Base-by-base conservation (phyloP, 2,329 filamentous ascomycete species). In the Calonectria multiphialidica region DNA sequence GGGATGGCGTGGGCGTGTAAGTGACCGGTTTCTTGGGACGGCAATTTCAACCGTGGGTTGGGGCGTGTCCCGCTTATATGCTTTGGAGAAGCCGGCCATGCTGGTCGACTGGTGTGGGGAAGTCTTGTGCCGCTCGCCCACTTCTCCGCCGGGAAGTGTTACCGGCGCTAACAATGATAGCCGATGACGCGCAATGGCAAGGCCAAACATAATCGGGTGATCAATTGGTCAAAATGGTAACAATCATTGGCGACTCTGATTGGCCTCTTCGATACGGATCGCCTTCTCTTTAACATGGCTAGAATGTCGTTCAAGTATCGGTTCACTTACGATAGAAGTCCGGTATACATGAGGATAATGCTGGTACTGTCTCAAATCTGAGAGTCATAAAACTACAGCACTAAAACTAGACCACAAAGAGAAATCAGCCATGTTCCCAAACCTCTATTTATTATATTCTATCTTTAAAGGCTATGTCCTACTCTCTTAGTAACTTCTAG, bases 401-500 rank as follows among this genome's bases (percentile, higher is more conserved):
- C 23, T 50, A 28, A 50, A 50, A 50, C 37, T 37, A 37, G 3
- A 37, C 35, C 35, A 37, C 3, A 37, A 37, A 8, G 9, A 37
- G 35, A 30, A 25, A 12, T 23, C 25, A 33, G 37, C 15, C 25
- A 62, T 28, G 33, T 5, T 30, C 23, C 6, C 16, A n/a, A 23
- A 18, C 18, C 18, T 30, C 40, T 30, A 49, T 42, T 40, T 42
- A 18, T 23, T 50, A 42, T 23, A 8, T 30, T 70, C 18, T 47
- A 57, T 64, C 21, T 13, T 57, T 15, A 23, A 35, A 16, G 25
- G 45, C 45, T 33, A 44, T 65, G 18, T 66, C 37, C 25, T 50
- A 45, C 40, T 40, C 18, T n/a, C 12, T 71, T 57, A 94, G 75
- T 94, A 95, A 78, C 92, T 94, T 71, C 91, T 86, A 1, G 93